Base-by-base conservation (phyloP, 768 basidiomycete species). In the Dacryopinax spathularia region DNA sequence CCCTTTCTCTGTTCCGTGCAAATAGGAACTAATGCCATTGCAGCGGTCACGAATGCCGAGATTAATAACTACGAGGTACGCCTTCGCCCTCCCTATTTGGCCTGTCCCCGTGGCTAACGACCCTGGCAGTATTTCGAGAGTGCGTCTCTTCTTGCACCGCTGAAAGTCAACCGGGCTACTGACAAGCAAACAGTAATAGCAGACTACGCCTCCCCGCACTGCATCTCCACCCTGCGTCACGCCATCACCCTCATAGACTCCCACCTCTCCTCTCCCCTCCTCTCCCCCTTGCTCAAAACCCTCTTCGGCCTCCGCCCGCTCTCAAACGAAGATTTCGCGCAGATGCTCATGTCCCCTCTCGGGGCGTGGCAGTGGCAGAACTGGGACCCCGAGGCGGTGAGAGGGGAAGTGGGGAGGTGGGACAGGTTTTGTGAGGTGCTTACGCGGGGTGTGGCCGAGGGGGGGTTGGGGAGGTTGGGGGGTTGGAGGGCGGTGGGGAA, bases 1-100 rank as follows among this genome's bases (percentile, higher is more conserved):
- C 37, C 20, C 25, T 15, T 31, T 22, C 61, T 29, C 41, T 29
- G 20, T 20, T 63, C 36, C 39, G 1, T 41, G 41, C 31, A 31
- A 12, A 6, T n/a, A 15, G 18, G 25, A 34, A 67, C 27, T 65
- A 16, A 33, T 33, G 63, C 3, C 34, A 33, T 60, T 34, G 25
- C 62, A 68, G 91, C 89, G 33, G 94, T 96, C 6, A 94, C 90
- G 0, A 91, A 94, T 69, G 92, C 94, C 1, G 73, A 82, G 7
- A 74, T 93, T 34, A 77, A 82, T 66, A 89, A 88, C 69, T 91
- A 91, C 84, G 83, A 95, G 61, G 63, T 63, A 22, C 10, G 62
- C 27, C 4, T 41, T 12, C 16, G 43, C 7, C 48, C 25, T 20
- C 31, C 15, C 48, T 61, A 15, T 44, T 44, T 9, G 43, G 65